These are phyloP conservation scores for Pyrenophora tritici-repentis DNA, from an alignment of 2,329 filamentous ascomycete species.

Conservation along the genomic window DNA sequence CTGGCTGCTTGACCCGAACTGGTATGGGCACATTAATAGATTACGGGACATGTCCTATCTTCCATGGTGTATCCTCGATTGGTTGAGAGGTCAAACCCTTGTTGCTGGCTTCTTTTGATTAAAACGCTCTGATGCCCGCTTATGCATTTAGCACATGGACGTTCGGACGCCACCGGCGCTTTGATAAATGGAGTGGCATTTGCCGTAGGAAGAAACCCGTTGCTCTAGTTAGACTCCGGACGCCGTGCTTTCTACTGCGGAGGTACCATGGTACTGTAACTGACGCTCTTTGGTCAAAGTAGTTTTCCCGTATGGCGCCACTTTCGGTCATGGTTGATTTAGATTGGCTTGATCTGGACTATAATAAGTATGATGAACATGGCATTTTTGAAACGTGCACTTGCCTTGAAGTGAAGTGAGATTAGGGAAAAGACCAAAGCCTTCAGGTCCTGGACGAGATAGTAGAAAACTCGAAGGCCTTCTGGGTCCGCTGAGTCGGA, in stretches of 20 bases:
- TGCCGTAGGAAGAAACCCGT: background rate
- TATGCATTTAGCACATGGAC: background rate
- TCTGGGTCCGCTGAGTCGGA: slow-evolving; percentile 96
- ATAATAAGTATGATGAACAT: slow-evolving; percentile 7
- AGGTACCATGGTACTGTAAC: slow-evolving; percentile 1
- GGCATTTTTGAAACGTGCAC: background rate
- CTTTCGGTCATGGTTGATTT: slow-evolving; percentile 13
- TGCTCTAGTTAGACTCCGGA: background rate
- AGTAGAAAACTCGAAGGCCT: slow-evolving; percentile 96
- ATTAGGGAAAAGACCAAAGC: slow-evolving; percentile 96
- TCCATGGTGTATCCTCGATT: too few relatives aligned
- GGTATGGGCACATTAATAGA: too few relatives aligned
- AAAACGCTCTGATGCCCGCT: background rate
- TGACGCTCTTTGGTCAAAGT: background rate
- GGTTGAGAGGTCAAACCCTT: too few relatives aligned
- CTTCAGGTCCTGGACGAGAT: slow-evolving; percentile 96
- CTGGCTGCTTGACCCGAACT: background rate
- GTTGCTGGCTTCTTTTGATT: background rate
- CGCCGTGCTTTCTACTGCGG: slow-evolving; percentile 1
- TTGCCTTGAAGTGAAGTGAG: slow-evolving; percentile 91
- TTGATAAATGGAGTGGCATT: background rate
- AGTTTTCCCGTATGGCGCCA: background rate
- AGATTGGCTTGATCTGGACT: slow-evolving; percentile 72
- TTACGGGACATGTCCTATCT: too few relatives aligned
- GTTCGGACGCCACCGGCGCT: background rate